Base-by-base conservation (phyloP, 352 stramenopile species). In the Globisporangium nunn region DNA sequence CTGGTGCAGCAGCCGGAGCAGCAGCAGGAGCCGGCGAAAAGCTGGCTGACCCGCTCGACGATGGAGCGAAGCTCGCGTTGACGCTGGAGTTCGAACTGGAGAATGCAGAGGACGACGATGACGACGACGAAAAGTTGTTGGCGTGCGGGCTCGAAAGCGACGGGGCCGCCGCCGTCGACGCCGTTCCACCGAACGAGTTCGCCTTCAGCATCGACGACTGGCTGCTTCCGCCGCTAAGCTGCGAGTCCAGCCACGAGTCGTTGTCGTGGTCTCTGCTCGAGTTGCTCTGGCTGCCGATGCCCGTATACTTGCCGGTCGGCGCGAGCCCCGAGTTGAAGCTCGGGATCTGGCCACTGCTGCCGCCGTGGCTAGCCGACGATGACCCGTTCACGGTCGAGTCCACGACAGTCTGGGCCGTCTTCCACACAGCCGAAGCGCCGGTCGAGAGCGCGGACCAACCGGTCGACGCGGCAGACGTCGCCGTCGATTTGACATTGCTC, bases 401-500 rank as follows among this genome's bases (percentile, higher is more conserved):
- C 33, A 90, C 73, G 31, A 81, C 75, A 18, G 64, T 80, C 51
- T 87, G 80, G 14, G 80, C 77, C 15, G 71, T 85, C 61, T 86
- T 78, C 62, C 83, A 73, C 10, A 90, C 65, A 0, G 81, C 72
- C 5, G 74, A 84, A 12, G 83, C 80, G 28, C 77, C 75, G 41
- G 61, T 87, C 18, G 83, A 84, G 52, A 93, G 69, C 60, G 68
- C 70, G 6, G 81, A 91, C 83, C 83, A 93, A 33, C 83, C 74
- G 11, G 77, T 82, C 7, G 81, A 75, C 5, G 83, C 83, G 4
- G 78, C 74, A 7, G 77, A 81, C 6, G 81, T 74, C 7, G 83
- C 83, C 4, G 78, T 90, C n/a, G 78, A 83, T 72, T 91, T 93
- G 59, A 93, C 81, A 48, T 88, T 88, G 17, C 78, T 60, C 35